Base-by-base conservation (phyloP, 208 protist genomes). In the Leishmania tarentolae region DNA sequence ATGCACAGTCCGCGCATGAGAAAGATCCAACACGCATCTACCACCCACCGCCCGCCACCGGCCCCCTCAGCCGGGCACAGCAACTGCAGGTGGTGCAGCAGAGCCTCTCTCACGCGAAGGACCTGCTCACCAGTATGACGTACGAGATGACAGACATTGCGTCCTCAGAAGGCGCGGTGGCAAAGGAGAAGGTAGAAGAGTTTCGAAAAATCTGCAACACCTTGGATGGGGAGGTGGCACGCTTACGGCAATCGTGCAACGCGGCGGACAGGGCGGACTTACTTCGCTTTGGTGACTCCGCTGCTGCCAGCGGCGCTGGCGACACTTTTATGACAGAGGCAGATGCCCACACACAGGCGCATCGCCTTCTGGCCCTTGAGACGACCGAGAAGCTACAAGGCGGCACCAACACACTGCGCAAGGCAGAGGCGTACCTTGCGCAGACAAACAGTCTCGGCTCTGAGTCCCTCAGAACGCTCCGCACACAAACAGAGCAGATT, bases 401-500 rank as follows among this genome's bases (percentile, higher is more conserved):
- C 28, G 93, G 93, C 31, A 95, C 92, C 2, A 75, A 53, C 40
- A 88, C 86, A 21, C 83, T 97, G 76, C 61, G 70, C 2, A 87
- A 91, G 52, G 89, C 91, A n/a, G 93, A 97, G 83, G 82, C 84
- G 24, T 86, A 90, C 59, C 83, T 97, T 0, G 70, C 85, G 35
- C 82, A 84, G 31, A 88, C 86, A 13, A 90, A 93, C 70, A 88
- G 86, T 28, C 61, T 92, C 0, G 91, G 92, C 17, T 78, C 73
- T 0, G 84, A 87, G 69, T 86, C 88, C 3, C 79, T 95, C 24
- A 87, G 63, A 24, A 81, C 81, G 15, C 84, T 97, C 47, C 86
- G 91, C 15, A 78, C 57, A 63, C 93, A 97, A 78, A 92, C 88
- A 35, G 93, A 95, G 83, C 85, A 87, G 74, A 93, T 97, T n/a